Conservation (phyloP, 2,329 filamentous ascomycete species). For the Didymella glomerata region DNA sequence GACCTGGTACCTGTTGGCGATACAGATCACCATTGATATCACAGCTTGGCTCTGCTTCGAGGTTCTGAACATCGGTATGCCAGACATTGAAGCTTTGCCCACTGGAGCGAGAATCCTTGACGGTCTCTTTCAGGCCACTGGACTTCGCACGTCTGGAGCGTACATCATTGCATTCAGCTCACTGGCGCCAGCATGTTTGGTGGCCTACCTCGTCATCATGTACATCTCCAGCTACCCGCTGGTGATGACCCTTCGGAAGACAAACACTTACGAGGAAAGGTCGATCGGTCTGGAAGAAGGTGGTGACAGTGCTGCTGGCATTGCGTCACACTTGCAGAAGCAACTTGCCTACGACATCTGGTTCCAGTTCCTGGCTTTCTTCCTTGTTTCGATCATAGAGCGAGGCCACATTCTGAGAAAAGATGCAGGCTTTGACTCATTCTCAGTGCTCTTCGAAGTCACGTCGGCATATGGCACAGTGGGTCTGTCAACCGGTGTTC, state of each 20-base stretch:
- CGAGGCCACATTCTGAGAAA: conserved; percentile 60
- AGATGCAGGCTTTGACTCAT: conserved; percentile 40
- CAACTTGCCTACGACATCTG: conserved; percentile 74
- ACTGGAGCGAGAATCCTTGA: conserved; percentile 66
- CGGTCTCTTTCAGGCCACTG: conserved; percentile 70
- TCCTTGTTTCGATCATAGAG: conserved; percentile 69
- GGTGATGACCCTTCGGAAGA: conserved; percentile 70
- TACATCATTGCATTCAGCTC: conserved; percentile 69
- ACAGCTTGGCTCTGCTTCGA: conserved; percentile 73
- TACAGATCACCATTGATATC: conserved; percentile 67
- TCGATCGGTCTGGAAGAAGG: conserved; percentile 66
- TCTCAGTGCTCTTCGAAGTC: conserved; percentile 62
- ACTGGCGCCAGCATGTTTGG: conserved; percentile 64
- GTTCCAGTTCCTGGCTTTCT: conserved; percentile 68
- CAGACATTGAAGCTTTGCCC: conserved; percentile 62
- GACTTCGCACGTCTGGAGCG: conserved; percentile 70
- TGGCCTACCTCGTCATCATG: conserved; percentile 71
- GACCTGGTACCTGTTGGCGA: conserved; percentile 72
- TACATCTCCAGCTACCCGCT: conserved; percentile 72
- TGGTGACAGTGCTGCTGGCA: conserved; percentile 26
- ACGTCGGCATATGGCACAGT: conserved; percentile 68
- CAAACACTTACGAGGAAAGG: conserved; percentile 76
- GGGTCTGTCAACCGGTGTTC: conserved; percentile 66
- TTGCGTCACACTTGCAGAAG: conserved; percentile 63
- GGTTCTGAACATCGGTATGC: conserved; percentile 70